Conservation (phyloP, 768 basidiomycete genomes). For the Sistotremastrum niveocremeum region DNA sequence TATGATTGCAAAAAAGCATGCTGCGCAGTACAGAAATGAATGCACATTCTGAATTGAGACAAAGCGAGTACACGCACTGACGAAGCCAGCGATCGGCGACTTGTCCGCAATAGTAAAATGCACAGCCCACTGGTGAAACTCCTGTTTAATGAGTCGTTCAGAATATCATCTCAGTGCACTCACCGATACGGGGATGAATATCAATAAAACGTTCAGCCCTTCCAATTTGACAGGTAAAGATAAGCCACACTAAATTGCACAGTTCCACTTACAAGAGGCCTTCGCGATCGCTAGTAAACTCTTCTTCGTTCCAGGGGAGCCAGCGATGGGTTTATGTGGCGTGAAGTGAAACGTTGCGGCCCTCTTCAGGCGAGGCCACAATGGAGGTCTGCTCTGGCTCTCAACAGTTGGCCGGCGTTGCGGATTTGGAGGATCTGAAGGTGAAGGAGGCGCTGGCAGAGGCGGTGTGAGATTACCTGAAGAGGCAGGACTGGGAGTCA, state of each 20-base stretch:
- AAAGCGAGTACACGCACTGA: constrained; percentile 36
- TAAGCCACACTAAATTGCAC: not conserved
- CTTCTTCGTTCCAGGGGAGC: not conserved
- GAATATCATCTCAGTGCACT: constrained; percentile 7
- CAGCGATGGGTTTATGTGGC: no score
- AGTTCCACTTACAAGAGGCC: constrained; percentile 36
- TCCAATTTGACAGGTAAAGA: constrained; percentile 1
- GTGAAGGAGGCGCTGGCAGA: no score
- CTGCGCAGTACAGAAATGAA: constrained; percentile 20
- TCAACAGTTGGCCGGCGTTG: no score
- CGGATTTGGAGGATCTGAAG: no score
- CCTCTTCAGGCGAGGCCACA: no score
- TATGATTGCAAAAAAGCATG: constrained; percentile 70
- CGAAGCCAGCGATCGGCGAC: constrained; percentile 49
- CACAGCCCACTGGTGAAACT: constrained; percentile 47
- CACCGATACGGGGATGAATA: constrained; percentile 63
- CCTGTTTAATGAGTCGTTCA: not conserved
- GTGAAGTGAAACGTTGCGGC: no score
- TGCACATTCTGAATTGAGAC: not conserved
- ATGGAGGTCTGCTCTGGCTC: no score
- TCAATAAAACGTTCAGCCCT: constrained; percentile 61
- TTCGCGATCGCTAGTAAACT: not conserved
- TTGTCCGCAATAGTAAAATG: constrained; percentile 42
- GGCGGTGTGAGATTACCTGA: no score
- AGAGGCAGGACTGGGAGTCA: no score